Evolutionary conservation across 306 rosid genomes (phyloP).

Genomic region (Phaseolus lunatus): DNA sequence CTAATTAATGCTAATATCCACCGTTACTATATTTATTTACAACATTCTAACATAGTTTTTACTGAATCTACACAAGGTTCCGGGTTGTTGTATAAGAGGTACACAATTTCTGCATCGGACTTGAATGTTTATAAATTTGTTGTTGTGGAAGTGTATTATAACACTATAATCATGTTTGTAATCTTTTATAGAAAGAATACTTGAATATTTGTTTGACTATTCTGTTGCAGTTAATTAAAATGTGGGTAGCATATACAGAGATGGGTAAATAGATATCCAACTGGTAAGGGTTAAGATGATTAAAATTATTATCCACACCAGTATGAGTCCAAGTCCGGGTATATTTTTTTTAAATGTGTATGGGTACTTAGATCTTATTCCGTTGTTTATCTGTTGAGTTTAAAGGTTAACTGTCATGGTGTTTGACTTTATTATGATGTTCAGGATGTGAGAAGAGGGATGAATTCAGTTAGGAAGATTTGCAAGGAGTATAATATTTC

Average conservation of each 20-base stretch:
- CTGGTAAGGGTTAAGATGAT: not conserved
- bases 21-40: too few relatives aligned
- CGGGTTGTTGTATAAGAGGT: not conserved
- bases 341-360: not conserved
- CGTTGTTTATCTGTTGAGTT: slow-evolving; percentile 3
- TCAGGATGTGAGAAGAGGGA: slow-evolving; percentile 97
- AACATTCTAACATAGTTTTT: too few relatives aligned
- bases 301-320: not conserved
- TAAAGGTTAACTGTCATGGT: slow-evolving; percentile 25
- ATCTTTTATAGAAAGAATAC: not conserved
- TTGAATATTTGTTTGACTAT: not conserved
- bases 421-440: slow-evolving; percentile 32
- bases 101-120: not conserved
- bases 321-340: not conserved
- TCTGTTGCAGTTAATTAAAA: not conserved
- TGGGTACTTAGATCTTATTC: not conserved
- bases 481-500: slow-evolving; percentile 70
- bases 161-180: not conserved
- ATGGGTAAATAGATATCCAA: not conserved
- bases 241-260: not conserved
- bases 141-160: not conserved
- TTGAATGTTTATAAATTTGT: not conserved
- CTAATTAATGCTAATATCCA: too few relatives aligned
- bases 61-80: not conserved
- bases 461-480: slow-evolving; percentile 88